Evolutionary conservation across 345 rosid genomes (phyloP).

Genomic region (Euphorbia lathyris): DNA sequence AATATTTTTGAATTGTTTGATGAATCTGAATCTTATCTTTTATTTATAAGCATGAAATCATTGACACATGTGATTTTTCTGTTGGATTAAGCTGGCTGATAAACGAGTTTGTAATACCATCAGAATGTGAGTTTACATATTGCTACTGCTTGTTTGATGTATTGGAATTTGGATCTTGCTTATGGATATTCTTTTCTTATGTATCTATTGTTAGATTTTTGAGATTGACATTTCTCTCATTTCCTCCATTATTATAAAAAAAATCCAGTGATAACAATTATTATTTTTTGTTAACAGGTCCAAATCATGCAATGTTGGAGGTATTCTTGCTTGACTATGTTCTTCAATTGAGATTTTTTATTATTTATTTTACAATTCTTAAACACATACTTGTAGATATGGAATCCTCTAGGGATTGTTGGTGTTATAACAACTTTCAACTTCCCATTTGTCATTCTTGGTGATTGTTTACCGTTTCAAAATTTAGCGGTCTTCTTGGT

Average conservation of each 20-base stretch:
- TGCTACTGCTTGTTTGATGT: no score
- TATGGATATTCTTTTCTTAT: neutral
- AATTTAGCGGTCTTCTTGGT: neutral
- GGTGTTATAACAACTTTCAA: slow-evolving; percentile 98
- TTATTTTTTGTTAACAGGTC: slow-evolving; percentile 56
- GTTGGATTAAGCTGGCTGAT: slow-evolving; percentile 96
- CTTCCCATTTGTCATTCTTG: slow-evolving; percentile 96
- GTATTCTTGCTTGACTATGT: slow-evolving; percentile 37
- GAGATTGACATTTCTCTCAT: neutral
- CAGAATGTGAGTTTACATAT: slow-evolving; percentile 83
- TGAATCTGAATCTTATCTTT: no score
- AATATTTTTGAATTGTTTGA: no score
- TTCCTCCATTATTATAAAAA: neutral
- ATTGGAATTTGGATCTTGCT: neutral
- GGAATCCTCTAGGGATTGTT: slow-evolving; percentile 97
- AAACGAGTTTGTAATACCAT: slow-evolving; percentile 88
- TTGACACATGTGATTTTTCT: slow-evolving; percentile 97
- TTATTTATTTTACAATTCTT: neutral
- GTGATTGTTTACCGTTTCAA: slow-evolving; percentile 41
- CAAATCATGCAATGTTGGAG: slow-evolving; percentile 95
- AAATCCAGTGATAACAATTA: slow-evolving; percentile 17
- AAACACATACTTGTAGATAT: slow-evolving; percentile 52
- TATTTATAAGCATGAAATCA: slow-evolving; percentile 95
- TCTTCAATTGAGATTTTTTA: slow-evolving; percentile 5
- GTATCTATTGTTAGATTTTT: neutral